phyloP scores from a whole-genome alignment of 768 basidiomycete species.

The Mycena polygramma region DNA sequence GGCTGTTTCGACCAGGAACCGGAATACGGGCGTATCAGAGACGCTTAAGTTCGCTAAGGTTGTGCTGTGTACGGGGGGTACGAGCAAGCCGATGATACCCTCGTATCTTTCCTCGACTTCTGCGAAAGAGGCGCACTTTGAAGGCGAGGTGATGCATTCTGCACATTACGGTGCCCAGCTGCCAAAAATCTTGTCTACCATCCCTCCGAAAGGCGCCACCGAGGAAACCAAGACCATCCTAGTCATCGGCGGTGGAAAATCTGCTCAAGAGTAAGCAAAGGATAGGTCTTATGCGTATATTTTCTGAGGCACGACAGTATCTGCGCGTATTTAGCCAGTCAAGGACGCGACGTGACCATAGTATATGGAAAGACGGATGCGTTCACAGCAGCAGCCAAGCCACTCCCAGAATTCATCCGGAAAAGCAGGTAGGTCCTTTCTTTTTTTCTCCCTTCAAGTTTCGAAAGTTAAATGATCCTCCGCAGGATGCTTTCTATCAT shows the following conservation, averaged over 20 bases:
- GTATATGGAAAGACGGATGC: slow-evolving; percentile 57
- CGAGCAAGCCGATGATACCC: slow-evolving; percentile 17
- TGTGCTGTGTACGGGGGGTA: slow-evolving; percentile 43
- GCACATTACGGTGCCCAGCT: slow-evolving; percentile 40
- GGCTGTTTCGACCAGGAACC: slow-evolving; percentile 6
- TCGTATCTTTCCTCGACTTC: not conserved
- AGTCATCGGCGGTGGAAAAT: slow-evolving; percentile 76
- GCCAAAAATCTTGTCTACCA: not conserved
- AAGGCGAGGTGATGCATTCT: slow-evolving; percentile 45
- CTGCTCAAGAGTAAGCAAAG: slow-evolving; percentile 67
- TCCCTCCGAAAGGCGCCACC: slow-evolving; percentile 53
- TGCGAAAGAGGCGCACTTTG: slow-evolving; percentile 44
- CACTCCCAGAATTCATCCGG: slow-evolving; percentile 55
- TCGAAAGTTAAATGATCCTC: not conserved
- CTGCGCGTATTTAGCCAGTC: slow-evolving; percentile 61
- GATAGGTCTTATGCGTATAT: slow-evolving; percentile 31
- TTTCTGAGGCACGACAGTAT: slow-evolving; percentile 47
- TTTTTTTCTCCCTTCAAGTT: not conserved
- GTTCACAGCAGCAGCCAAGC: slow-evolving; percentile 7
- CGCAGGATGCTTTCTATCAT: slow-evolving; percentile 62
- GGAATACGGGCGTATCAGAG: not conserved
- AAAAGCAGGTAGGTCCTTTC: slow-evolving; percentile 63
- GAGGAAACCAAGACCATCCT: slow-evolving; percentile 48
- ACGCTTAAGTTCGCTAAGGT: slow-evolving; percentile 24
- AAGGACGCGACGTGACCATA: slow-evolving; percentile 60